Conservation (phyloP, 805 yeast genomes). For the Candida taoyuanica region DNA sequence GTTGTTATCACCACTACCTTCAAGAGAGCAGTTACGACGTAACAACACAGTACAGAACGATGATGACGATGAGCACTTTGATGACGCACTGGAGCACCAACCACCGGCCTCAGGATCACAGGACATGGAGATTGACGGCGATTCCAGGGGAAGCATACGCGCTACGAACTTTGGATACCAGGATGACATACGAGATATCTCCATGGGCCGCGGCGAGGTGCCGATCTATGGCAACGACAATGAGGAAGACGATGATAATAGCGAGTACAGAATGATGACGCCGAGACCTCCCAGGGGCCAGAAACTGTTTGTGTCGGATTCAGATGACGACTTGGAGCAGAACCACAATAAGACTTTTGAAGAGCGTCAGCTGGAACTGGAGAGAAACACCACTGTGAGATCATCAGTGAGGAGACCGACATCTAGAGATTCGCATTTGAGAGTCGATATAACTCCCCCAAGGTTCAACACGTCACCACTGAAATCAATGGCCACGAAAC, state of each 20-base stretch:
- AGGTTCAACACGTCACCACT: slow-evolving; percentile 10
- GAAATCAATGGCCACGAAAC: slow-evolving; percentile 6
- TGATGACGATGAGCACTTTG: slow-evolving; percentile 20
- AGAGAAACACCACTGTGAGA: slow-evolving; percentile 20
- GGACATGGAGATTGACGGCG: slow-evolving; percentile 30
- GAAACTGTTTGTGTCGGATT: slow-evolving; percentile 18
- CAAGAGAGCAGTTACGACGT: slow-evolving; percentile 8
- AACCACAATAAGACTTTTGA: slow-evolving; percentile 9
- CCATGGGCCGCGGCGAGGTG: no score
- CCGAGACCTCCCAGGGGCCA: slow-evolving; percentile 13
- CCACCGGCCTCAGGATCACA: slow-evolving; percentile 7
- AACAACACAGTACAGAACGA: slow-evolving; percentile 11
- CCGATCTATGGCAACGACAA: slow-evolving; percentile 15
- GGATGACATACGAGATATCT: no score
- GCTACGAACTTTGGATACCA: no score
- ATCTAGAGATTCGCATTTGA: neutral
- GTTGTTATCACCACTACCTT: slow-evolving; percentile 16
- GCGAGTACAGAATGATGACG: slow-evolving; percentile 1
- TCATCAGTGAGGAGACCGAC: slow-evolving; percentile 5
- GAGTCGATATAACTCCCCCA: slow-evolving; percentile 5
- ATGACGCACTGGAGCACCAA: slow-evolving; percentile 23
- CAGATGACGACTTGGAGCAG: slow-evolving; percentile 4
- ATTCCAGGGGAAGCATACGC: slow-evolving; percentile 1
- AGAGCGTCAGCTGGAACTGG: slow-evolving; percentile 17
- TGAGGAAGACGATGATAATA: slow-evolving; percentile 5